These are phyloP conservation scores for Backusella liffmaniae DNA, from an alignment of 192 early-diverging fungal species.

Conservation along the genomic window DNA sequence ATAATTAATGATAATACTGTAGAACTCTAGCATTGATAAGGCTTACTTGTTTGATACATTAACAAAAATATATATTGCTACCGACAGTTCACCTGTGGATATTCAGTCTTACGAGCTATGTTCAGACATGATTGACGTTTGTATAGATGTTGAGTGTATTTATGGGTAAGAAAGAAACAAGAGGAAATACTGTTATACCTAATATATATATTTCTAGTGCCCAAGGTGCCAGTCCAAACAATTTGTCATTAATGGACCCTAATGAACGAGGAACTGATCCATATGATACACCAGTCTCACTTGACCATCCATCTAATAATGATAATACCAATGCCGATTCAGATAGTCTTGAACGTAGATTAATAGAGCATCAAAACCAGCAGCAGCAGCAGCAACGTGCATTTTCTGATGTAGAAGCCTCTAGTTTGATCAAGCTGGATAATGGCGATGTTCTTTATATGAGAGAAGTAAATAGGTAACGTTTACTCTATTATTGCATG, in stretches of 20 bases:
- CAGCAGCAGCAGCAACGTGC: background rate
- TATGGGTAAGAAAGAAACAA: constrained; percentile 51
- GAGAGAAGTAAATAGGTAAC: constrained; percentile 73
- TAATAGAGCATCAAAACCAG: constrained; percentile 9
- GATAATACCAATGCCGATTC: constrained; percentile 2
- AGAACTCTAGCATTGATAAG: constrained; percentile 96
- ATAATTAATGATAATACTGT: background rate
- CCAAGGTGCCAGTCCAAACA: constrained; percentile 8
- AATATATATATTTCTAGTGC: background rate
- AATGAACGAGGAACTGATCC: background rate
- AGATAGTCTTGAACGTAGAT: constrained; percentile 8
- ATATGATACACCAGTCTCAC: constrained; percentile 10
- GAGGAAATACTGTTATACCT: background rate
- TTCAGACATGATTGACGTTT: constrained; percentile 92
- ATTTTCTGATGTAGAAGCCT: constrained; percentile 48
- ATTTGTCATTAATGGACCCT: constrained; percentile 3
- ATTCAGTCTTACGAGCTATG: constrained; percentile 90
- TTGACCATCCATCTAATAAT: background rate
- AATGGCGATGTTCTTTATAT: constrained; percentile 81
- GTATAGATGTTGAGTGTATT: constrained; percentile 78
- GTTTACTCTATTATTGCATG: background rate
- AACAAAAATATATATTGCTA: constrained; percentile 94
- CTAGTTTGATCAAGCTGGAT: constrained; percentile 70
- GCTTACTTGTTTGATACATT: constrained; percentile 90
- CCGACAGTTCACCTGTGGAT: constrained; percentile 89